Evolutionary conservation across 768 basidiomycete genomes (phyloP).

Genomic region (Phaeotremella skinneri): DNA sequence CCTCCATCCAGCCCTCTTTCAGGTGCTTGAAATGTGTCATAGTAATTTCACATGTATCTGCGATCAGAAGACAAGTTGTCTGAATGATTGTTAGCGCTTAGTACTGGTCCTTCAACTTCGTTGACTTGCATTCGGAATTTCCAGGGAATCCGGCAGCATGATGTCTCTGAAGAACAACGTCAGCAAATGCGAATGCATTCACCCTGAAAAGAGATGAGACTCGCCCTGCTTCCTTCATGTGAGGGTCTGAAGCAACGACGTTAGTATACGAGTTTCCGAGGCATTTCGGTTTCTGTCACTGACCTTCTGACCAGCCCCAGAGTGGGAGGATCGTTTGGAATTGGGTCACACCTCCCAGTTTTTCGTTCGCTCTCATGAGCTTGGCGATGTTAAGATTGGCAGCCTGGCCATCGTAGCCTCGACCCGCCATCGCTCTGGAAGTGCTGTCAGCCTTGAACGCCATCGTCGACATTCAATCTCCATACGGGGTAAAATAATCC

Average conservation of each 20-base stretch:
- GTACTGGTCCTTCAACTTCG: not conserved
- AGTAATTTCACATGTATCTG: slow-evolving; percentile 11
- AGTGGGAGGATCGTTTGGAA: slow-evolving; percentile 13
- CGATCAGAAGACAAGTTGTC: slow-evolving; percentile 14
- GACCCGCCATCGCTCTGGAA: not conserved
- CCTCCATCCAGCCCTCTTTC: slow-evolving; percentile 9
- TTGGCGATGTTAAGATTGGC: not conserved
- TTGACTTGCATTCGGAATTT: slow-evolving; percentile 13
- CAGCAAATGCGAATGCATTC: not conserved
- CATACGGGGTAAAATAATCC: slow-evolving; percentile 15
- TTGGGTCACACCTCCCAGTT: slow-evolving; percentile 8
- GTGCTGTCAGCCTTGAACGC: not conserved
- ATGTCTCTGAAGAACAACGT: slow-evolving; percentile 1
- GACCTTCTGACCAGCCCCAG: slow-evolving; percentile 22
- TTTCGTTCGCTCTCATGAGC: slow-evolving; percentile 5
- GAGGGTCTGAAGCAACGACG: not conserved
- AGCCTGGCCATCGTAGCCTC: slow-evolving; percentile 15
- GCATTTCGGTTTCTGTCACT: not conserved
- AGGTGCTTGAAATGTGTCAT: slow-evolving; percentile 11
- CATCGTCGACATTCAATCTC: not conserved
- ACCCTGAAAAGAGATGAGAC: not conserved
- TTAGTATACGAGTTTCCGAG: not conserved
- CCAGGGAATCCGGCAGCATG: slow-evolving; percentile 12
- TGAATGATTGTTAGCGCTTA: not conserved
- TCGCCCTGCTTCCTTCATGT: slow-evolving; percentile 11